Evolutionary conservation across 306 rosid genomes (phyloP).

Genomic region (Sesbania bispinosa): DNA sequence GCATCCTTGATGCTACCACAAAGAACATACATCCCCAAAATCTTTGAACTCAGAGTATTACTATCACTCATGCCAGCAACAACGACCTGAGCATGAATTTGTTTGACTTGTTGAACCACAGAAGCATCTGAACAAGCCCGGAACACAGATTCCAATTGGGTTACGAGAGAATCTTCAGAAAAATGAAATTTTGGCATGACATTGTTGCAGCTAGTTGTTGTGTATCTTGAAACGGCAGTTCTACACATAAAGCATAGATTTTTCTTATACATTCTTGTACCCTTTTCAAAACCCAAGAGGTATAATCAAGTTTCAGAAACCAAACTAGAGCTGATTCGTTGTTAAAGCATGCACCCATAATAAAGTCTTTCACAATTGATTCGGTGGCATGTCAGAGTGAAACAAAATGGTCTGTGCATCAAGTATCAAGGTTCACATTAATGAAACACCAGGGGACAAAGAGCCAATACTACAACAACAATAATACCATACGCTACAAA

Average conservation of each 20-base stretch:
- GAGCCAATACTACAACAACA: too few species aligned
- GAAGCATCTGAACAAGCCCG: conserved; percentile 43
- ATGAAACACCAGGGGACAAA: too few species aligned
- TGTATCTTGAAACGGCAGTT: conserved; percentile 7
- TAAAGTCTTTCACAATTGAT: background rate
- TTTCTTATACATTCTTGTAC: conserved; percentile 21
- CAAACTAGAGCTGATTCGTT: background rate
- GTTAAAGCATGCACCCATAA: background rate
- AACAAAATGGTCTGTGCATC: background rate
- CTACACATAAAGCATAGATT: conserved; percentile 6
- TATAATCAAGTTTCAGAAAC: background rate
- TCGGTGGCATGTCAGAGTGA: background rate
- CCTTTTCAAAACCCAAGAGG: background rate
- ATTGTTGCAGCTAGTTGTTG: conserved; percentile 19
- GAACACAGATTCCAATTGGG: conserved; percentile 44
- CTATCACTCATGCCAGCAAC: conserved; percentile 36
- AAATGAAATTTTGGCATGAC: background rate
- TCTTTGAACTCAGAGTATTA: conserved; percentile 33
- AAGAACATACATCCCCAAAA: conserved; percentile 66
- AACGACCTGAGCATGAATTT: conserved; percentile 59
- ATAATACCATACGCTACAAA: too few species aligned
- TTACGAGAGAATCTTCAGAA: conserved; percentile 25
- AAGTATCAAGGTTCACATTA: too few species aligned
- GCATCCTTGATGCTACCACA: conserved; percentile 53
- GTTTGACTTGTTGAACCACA: conserved; percentile 51